Evolutionary conservation across 2,329 filamentous ascomycete species (phyloP).

Genomic region (Sporothrix pseudoabietina): DNA sequence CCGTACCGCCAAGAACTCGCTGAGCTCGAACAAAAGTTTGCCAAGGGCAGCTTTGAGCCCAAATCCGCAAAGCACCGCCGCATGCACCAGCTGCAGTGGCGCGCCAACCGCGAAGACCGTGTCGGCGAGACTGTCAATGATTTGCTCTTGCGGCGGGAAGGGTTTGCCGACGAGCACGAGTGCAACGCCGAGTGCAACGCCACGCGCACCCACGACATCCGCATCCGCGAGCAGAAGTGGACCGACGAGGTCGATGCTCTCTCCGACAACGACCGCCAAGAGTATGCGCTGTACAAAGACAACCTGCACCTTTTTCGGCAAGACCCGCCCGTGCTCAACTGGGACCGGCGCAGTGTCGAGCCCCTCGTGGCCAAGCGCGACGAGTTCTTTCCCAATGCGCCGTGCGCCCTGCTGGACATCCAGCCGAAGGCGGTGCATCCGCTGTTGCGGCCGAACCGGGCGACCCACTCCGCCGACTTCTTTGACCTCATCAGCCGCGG

Average conservation of each 20-base stretch:
- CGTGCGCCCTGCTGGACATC: conserved; percentile 65
- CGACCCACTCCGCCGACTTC: conserved; percentile 49
- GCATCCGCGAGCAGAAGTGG: conserved; percentile 27
- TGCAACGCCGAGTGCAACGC: neutral
- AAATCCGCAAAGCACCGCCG: neutral
- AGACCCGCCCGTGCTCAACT: conserved; percentile 58
- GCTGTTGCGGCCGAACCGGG: conserved; percentile 44
- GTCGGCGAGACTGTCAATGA: neutral
- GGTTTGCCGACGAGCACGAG: neutral
- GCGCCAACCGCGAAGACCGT: conserved; percentile 6
- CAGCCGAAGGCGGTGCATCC: conserved; percentile 60
- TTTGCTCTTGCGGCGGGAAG: neutral
- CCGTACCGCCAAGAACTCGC: conserved; percentile 8
- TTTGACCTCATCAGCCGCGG: conserved; percentile 55
- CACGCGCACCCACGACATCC: neutral
- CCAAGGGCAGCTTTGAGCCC: neutral
- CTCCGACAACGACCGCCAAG: conserved; percentile 30
- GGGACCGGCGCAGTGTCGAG: conserved; percentile 72
- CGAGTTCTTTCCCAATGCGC: conserved; percentile 68
- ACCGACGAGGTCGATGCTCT: conserved; percentile 29
- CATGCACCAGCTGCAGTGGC: conserved; percentile 22
- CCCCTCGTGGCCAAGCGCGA: conserved; percentile 59
- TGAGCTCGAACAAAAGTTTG: neutral
- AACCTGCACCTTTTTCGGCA: conserved; percentile 53
- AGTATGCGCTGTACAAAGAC: conserved; percentile 48